These are phyloP conservation scores for Aegle marmelos DNA, from an alignment of 345 rosid species.

Conservation along the genomic window DNA sequence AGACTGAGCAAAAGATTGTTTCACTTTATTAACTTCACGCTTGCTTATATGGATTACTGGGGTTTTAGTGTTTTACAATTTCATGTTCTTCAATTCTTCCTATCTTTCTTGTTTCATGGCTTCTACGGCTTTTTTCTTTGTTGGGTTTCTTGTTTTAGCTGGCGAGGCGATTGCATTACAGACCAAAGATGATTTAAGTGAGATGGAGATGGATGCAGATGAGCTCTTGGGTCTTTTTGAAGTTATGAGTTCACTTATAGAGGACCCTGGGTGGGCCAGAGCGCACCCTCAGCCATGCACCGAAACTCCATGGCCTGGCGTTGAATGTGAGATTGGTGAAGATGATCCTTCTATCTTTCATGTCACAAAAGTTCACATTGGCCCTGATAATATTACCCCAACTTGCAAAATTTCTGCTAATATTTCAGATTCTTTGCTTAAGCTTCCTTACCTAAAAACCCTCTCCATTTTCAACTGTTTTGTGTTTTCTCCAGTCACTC, in stretches of 20 bases:
- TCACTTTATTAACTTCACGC: neutral
- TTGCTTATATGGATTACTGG: neutral
- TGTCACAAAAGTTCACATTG: constrained; percentile 41
- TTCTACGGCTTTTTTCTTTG: constrained; percentile 16
- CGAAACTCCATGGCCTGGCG: constrained; percentile 54
- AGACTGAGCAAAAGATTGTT: neutral
- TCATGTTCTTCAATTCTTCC: neutral
- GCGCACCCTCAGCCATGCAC: constrained; percentile 44
- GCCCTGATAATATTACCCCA: constrained; percentile 38
- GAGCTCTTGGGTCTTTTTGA: constrained; percentile 40
- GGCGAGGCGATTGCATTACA: constrained; percentile 17
- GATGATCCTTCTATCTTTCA: constrained; percentile 32
- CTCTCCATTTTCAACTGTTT: constrained; percentile 47
- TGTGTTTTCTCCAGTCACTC: constrained; percentile 19
- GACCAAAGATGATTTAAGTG: constrained; percentile 13
- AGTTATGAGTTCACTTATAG: constrained; percentile 33
- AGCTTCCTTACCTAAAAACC: constrained; percentile 38
- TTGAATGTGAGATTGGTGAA: constrained; percentile 40
- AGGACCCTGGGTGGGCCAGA: constrained; percentile 37
- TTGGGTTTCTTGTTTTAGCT: constrained; percentile 31
- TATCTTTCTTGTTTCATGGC: constrained; percentile 26
- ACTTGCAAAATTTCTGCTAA: constrained; percentile 39
- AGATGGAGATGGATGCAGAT: constrained; percentile 28
- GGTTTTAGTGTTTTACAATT: neutral
- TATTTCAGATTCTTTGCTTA: constrained; percentile 34